Percentiles rank a stretch among this genome's conserved stretches.
These are phyloP conservation scores for Taphrina populina DNA, from an alignment of 1,139 yeast species.

Conservation along the genomic window DNA sequence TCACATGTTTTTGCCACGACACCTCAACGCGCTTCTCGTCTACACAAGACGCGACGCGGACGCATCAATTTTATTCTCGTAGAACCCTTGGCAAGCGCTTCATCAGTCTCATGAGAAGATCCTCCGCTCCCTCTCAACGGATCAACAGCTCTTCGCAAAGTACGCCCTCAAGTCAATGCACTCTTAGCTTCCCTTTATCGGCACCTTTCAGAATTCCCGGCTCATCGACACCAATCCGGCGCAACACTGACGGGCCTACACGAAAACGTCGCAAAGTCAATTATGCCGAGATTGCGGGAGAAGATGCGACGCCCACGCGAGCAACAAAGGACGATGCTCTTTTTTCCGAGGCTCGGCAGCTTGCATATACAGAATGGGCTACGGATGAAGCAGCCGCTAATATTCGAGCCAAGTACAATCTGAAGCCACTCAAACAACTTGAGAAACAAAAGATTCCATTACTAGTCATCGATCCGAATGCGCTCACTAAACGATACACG, in stretches of 20 bases:
- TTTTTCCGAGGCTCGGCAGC: conserved; percentile 23
- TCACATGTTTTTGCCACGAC: too few species aligned
- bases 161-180: conserved; percentile 17
- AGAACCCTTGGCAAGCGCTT: too few species aligned
- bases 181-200: conserved; percentile 5
- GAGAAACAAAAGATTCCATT: background rate
- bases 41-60: too few species aligned
- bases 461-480: conserved; percentile 9
- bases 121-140: conserved; percentile 25
- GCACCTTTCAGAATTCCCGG: conserved; percentile 30
- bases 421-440: conserved; percentile 26
- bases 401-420: conserved; percentile 27
- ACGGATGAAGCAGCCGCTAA: conserved; percentile 32
- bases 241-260: conserved; percentile 29
- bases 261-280: conserved; percentile 38
- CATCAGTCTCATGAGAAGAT: conserved; percentile 14
- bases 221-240: conserved; percentile 16
- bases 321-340: background rate
- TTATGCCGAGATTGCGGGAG: conserved; percentile 35
- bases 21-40: too few species aligned
- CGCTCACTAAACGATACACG: conserved; percentile 20
- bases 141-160: conserved; percentile 13
- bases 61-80: too few species aligned
- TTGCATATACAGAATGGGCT: conserved; percentile 18
- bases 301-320: conserved; percentile 17